These are phyloP conservation scores for Talaromyces sp. DNA, from an alignment of 2,329 filamentous ascomycete genomes.

Conservation along the genomic window DNA sequence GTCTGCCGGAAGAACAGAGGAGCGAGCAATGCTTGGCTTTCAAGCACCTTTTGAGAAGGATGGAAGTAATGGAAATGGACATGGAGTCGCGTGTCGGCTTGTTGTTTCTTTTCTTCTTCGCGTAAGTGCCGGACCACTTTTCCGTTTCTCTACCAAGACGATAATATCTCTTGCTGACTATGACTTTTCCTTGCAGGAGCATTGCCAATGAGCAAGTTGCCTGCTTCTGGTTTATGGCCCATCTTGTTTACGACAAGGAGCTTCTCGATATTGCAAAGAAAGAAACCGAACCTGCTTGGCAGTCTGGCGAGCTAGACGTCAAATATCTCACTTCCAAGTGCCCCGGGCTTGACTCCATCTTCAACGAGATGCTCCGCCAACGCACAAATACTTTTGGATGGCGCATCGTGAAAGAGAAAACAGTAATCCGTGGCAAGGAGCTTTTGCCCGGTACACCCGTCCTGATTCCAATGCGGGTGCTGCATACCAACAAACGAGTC, in stretches of 20 bases:
- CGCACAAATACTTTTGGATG: neutral
- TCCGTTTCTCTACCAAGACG: too few species aligned
- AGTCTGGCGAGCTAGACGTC: neutral
- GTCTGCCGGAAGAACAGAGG: neutral
- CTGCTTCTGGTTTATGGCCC: neutral
- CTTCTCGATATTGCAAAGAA: neutral
- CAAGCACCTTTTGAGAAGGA: neutral
- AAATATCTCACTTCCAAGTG: neutral
- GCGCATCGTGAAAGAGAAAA: neutral
- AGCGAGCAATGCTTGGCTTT: neutral
- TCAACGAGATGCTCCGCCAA: neutral
- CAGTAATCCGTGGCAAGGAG: neutral
- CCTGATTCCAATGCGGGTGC: neutral
- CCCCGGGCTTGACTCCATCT: neutral
- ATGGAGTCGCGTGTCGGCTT: neutral
- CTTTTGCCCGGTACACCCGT: neutral
- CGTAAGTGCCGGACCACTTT: neutral
- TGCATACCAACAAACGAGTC: neutral
- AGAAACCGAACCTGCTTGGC: neutral
- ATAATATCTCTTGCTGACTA: neutral
- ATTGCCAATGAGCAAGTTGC: neutral
- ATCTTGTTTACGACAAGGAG: neutral
- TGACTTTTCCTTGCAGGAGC: neutral
- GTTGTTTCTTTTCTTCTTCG: neutral
- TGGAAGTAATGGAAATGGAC: neutral